Evolutionary conservation across 2,329 filamentous ascomycete genomes (phyloP).

Genomic region (Ceratocystis eucalypticola): DNA sequence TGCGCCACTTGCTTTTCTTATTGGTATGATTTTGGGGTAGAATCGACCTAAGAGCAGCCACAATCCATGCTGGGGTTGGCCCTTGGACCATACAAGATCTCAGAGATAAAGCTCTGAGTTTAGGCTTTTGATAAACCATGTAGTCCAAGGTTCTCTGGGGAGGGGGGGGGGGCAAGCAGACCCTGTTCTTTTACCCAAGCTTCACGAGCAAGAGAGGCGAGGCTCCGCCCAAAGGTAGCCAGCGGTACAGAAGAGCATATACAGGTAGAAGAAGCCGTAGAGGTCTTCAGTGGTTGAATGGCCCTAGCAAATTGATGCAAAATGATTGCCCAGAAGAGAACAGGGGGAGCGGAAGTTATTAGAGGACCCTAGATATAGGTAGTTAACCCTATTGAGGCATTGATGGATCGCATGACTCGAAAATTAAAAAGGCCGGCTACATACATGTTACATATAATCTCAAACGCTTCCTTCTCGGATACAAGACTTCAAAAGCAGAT

Average conservation of each 20-base stretch:
- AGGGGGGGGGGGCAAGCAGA: not conserved
- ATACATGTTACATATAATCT: not conserved
- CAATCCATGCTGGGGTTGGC: not conserved
- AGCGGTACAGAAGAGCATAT: not conserved
- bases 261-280: not conserved
- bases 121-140: not conserved
- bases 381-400: not conserved
- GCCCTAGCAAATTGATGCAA: not conserved
- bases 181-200: not conserved
- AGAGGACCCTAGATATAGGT: not conserved
- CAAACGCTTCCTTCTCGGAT: not conserved
- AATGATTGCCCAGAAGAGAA: not conserved
- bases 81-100: not conserved
- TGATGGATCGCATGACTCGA: not conserved
- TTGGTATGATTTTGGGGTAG: not conserved
- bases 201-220: not conserved
- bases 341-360: not conserved
- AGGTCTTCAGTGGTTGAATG: not conserved
- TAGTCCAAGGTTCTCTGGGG: not conserved
- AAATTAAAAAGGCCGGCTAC: conserved; percentile 5
- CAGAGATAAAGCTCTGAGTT: not conserved
- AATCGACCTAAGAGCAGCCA: not conserved
- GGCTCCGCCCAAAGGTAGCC: not conserved
- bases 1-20: not conserved
- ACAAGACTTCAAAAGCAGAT: not conserved